phyloP scores from a whole-genome alignment of 192 early-diverging fungal species.

The Coemansia erecta region DNA sequence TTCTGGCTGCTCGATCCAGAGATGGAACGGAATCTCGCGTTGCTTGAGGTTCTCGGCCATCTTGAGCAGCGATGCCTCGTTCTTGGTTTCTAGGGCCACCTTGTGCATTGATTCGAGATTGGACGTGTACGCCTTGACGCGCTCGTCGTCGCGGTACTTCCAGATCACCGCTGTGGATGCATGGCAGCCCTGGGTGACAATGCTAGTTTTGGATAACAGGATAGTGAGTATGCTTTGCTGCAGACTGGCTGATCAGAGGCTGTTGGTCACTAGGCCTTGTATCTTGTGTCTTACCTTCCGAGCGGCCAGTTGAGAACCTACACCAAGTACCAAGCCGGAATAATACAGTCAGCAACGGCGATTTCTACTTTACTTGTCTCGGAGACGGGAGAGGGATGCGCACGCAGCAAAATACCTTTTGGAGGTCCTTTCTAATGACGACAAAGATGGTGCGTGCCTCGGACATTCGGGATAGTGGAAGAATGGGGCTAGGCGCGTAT shows the following conservation, averaged over 20 bases:
- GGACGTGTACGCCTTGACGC: slow-evolving; percentile 60
- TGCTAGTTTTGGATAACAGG: slow-evolving; percentile 34
- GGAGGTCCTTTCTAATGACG: slow-evolving; percentile 74
- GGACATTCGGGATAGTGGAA: slow-evolving; percentile 12
- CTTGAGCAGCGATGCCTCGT: slow-evolving; percentile 60
- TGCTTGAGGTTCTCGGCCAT: slow-evolving; percentile 56
- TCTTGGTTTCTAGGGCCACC: slow-evolving; percentile 73
- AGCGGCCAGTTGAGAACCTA: slow-evolving; percentile 61
- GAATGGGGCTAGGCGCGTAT: not conserved
- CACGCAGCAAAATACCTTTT: slow-evolving; percentile 53
- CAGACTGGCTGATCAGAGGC: too few relatives aligned
- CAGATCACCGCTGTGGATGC: slow-evolving; percentile 66
- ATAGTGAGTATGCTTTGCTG: too few relatives aligned
- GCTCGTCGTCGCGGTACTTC: slow-evolving; percentile 57
- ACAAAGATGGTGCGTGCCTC: slow-evolving; percentile 77
- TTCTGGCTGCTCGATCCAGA: slow-evolving; percentile 78
- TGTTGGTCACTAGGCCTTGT: not conserved
- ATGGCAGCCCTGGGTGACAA: slow-evolving; percentile 75
- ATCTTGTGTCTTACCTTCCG: slow-evolving; percentile 56
- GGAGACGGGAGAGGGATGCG: not conserved
- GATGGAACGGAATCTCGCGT: slow-evolving; percentile 58
- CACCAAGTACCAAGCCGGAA: slow-evolving; percentile 25
- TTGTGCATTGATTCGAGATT: slow-evolving; percentile 73
- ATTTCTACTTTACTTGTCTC: not conserved
- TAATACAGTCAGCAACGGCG: slow-evolving; percentile 1